phyloP scores from a whole-genome alignment of 768 basidiomycete species.

The Boletus edulis region DNA sequence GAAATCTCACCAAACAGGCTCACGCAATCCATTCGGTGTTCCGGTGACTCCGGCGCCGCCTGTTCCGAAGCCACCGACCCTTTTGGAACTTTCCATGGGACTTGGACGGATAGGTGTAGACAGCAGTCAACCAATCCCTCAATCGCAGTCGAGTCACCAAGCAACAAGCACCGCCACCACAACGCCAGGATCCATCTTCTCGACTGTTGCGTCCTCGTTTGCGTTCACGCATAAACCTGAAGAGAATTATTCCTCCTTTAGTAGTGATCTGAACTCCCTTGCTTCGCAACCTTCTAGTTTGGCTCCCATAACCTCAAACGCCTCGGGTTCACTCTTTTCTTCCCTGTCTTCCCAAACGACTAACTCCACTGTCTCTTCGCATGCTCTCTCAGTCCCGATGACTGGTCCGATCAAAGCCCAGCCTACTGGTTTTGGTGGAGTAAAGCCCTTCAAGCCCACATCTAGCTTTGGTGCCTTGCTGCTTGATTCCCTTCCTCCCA shows the following conservation, averaged over 20 bases:
- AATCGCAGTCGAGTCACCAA: conserved; percentile 23
- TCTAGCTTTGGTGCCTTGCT: conserved; percentile 78
- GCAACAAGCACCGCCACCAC: conserved; percentile 24
- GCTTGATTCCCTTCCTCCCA: conserved; percentile 70
- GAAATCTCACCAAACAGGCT: conserved; percentile 88
- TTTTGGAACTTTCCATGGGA: conserved; percentile 74
- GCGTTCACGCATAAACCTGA: conserved; percentile 39
- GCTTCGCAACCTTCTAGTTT: conserved; percentile 24
- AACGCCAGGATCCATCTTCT: conserved; percentile 48
- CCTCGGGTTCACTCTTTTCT: conserved; percentile 48
- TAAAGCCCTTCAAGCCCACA: conserved; percentile 82
- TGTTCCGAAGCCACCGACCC: conserved; percentile 72
- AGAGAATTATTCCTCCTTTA: conserved; percentile 5
- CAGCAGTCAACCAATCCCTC: conserved; percentile 29
- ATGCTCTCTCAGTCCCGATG: conserved; percentile 34
- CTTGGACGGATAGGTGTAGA: conserved; percentile 27
- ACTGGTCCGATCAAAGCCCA: conserved; percentile 39
- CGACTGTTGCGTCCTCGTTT: conserved; percentile 75
- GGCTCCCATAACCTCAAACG: conserved; percentile 40
- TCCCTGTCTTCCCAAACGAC: conserved; percentile 51
- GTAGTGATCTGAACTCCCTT: conserved; percentile 9
- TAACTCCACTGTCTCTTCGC: conserved; percentile 37
- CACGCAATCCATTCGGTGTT: conserved; percentile 91
- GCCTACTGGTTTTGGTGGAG: conserved; percentile 50
- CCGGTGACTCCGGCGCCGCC: conserved; percentile 59